These are phyloP conservation scores for Metarhizium robertsii DNA, from an alignment of 2,329 filamentous ascomycete genomes.

Conservation along the genomic window DNA sequence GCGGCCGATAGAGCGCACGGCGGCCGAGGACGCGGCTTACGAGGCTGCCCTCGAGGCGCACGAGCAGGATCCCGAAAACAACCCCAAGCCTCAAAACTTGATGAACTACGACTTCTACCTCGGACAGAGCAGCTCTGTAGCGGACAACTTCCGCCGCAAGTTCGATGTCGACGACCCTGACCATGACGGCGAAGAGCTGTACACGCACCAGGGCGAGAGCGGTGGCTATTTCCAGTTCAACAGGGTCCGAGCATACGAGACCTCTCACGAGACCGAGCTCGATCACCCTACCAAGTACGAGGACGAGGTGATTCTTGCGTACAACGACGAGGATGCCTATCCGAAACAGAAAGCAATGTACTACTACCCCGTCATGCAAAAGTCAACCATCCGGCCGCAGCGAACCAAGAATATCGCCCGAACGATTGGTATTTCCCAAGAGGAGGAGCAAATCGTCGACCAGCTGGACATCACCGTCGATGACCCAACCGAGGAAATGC, in stretches of 20 bases:
- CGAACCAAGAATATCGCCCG: slow-evolving; percentile 54
- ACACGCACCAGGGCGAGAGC: slow-evolving; percentile 39
- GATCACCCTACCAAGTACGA: slow-evolving; percentile 52
- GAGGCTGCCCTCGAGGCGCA: slow-evolving; percentile 42
- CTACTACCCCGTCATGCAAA: slow-evolving; percentile 61
- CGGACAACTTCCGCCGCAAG: slow-evolving; percentile 47
- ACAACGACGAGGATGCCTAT: slow-evolving; percentile 42
- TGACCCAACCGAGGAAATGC: slow-evolving; percentile 45
- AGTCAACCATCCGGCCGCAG: slow-evolving; percentile 51
- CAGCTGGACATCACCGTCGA: slow-evolving; percentile 46
- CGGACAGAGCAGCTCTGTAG: slow-evolving; percentile 35
- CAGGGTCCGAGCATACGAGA: slow-evolving; percentile 56
- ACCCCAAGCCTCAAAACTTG: slow-evolving; percentile 46
- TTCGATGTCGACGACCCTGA: slow-evolving; percentile 50
- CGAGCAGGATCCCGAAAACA: slow-evolving; percentile 45
- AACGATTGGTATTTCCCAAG: slow-evolving; percentile 33
- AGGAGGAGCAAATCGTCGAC: slow-evolving; percentile 43
- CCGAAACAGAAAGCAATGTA: slow-evolving; percentile 49
- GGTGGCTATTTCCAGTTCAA: slow-evolving; percentile 50
- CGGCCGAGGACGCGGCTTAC: slow-evolving; percentile 43
- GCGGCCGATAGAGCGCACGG: slow-evolving; percentile 46
- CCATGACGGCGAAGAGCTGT: slow-evolving; percentile 43
- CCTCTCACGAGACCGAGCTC: slow-evolving; percentile 46
- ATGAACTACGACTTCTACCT: slow-evolving; percentile 63
- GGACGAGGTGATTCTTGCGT: slow-evolving; percentile 52